Evolutionary conservation across 2,329 filamentous ascomycete species (phyloP).

Genomic region (Sclerotinia borealis): DNA sequence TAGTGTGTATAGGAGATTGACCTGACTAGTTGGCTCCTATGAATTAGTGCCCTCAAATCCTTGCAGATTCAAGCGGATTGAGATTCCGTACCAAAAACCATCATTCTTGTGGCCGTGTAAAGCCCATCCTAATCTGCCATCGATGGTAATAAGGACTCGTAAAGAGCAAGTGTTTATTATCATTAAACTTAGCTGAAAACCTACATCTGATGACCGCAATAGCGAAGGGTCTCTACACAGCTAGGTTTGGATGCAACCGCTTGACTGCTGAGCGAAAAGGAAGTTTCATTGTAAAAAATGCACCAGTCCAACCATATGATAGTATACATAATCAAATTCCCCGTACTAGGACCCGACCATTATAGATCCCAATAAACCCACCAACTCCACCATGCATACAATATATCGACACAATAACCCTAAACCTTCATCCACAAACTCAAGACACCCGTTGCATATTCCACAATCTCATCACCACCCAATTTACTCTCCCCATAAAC

Average conservation of each 20-base stretch:
- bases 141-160: too few relatives aligned
- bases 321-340: not conserved
- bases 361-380: constrained; percentile 1
- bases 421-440: constrained; percentile 73
- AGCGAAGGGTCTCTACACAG: not conserved
- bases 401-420: not conserved
- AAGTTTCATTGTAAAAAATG: constrained; percentile 5
- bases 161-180: too few relatives aligned
- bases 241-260: not conserved
- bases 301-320: constrained; percentile 9
- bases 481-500: constrained; percentile 95
- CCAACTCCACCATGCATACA: constrained; percentile 7
- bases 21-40: too few relatives aligned
- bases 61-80: too few relatives aligned
- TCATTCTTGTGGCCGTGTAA: too few relatives aligned
- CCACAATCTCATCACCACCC: constrained; percentile 89
- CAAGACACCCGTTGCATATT: constrained; percentile 85
- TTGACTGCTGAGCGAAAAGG: constrained; percentile 6
- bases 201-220: not conserved
- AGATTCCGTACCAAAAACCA: too few relatives aligned
- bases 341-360: not conserved
- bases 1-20: too few relatives aligned
- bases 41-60: too few relatives aligned
- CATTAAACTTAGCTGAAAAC: too few relatives aligned
- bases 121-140: too few relatives aligned